Evolutionary conservation across 495 filamentous ascomycete genomes (phyloP).

Genomic region (Tetracladium marchalianum): DNA sequence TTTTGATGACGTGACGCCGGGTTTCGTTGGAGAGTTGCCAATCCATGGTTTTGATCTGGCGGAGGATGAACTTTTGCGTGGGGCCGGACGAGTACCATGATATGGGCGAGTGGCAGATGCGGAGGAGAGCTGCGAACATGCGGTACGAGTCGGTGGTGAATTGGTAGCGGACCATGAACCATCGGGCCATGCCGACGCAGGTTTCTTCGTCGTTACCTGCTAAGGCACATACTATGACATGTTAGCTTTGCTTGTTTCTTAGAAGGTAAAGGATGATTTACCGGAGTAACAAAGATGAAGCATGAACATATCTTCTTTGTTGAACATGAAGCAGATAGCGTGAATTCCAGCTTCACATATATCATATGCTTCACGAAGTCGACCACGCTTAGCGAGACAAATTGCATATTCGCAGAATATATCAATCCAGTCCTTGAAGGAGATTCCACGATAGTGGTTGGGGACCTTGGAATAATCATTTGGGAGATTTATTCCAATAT

Average conservation of each 20-base stretch:
- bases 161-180: constrained; percentile 79
- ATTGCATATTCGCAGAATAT: constrained; percentile 85
- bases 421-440: constrained; percentile 76
- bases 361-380: constrained; percentile 59
- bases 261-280: constrained; percentile 25
- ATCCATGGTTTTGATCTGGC: constrained; percentile 89
- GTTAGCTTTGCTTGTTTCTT: constrained; percentile 17
- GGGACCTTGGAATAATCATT: constrained; percentile 9
- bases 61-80: constrained; percentile 78
- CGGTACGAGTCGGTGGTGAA: constrained; percentile 79
- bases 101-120: constrained; percentile 48
- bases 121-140: constrained; percentile 62
- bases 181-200: constrained; percentile 56
- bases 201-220: constrained; percentile 70
- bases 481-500: constrained; percentile 24
- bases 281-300: constrained; percentile 76
- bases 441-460: constrained; percentile 61
- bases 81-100: constrained; percentile 50
- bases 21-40: constrained; percentile 24
- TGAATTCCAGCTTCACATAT: constrained; percentile 62
- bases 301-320: constrained; percentile 51
- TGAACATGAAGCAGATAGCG: constrained; percentile 69
- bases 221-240: constrained; percentile 61
- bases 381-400: constrained; percentile 47
- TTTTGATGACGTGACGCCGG: constrained; percentile 21